phyloP scores from a whole-genome alignment of 495 filamentous ascomycete genomes.

The Podospora pseudoanserina region DNA sequence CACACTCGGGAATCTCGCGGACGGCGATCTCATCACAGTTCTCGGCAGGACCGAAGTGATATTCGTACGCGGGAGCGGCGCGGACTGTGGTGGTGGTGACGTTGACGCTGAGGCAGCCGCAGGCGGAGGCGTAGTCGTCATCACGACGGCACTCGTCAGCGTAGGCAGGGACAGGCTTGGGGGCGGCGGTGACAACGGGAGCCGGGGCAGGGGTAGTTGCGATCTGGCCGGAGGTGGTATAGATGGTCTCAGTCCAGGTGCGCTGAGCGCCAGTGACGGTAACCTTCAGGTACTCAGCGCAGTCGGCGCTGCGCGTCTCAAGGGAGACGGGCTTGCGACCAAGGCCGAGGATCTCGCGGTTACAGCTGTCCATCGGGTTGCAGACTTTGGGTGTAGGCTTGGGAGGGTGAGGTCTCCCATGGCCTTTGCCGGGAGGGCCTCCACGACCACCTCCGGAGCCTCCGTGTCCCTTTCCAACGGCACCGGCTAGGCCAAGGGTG shows the following conservation, averaged over 20 bases:
- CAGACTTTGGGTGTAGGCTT: background rate
- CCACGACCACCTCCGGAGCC: background rate
- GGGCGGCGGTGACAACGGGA: background rate
- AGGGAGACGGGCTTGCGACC: constrained; percentile 1
- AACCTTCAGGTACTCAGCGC: background rate
- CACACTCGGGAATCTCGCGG: background rate
- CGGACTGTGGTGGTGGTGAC: background rate
- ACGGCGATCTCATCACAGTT: background rate
- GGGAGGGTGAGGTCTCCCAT: background rate
- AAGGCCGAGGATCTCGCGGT: background rate
- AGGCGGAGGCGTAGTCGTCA: background rate
- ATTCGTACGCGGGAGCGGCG: background rate
- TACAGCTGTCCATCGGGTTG: constrained; percentile 1
- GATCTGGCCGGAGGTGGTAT: background rate
- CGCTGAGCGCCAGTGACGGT: constrained; percentile 8
- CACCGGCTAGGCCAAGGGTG: constrained; percentile 3
- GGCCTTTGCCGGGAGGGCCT: background rate
- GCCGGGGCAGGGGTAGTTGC: background rate
- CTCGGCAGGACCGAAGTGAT: background rate
- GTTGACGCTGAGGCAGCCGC: background rate
- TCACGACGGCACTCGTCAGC: background rate
- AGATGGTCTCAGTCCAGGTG: constrained; percentile 3
- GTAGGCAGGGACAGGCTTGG: background rate
- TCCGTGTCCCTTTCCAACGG: constrained; percentile 1
- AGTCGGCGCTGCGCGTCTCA: constrained; percentile 1